These are phyloP conservation scores for Peniophora sp. DNA, from an alignment of 1,284 basidiomycete genomes.

Conservation along the genomic window DNA sequence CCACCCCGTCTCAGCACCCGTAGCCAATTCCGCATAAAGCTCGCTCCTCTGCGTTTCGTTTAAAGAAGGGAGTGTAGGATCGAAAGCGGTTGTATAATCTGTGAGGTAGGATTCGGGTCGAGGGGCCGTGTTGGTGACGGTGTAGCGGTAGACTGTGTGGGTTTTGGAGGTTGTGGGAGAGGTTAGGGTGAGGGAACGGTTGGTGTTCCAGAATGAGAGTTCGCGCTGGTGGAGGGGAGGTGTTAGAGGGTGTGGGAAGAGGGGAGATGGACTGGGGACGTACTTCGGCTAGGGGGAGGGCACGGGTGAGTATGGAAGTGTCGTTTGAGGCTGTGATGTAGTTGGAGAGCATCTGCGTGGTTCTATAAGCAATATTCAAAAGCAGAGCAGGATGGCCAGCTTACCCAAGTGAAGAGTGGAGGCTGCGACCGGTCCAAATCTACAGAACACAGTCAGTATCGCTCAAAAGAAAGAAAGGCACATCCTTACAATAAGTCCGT, in stretches of 20 bases:
- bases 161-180: constrained; percentile 67
- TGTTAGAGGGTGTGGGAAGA: neutral
- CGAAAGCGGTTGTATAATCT: constrained; percentile 76
- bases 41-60: constrained; percentile 53
- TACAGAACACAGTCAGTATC: no score
- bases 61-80: constrained; percentile 46
- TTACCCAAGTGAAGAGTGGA: constrained; percentile 74
- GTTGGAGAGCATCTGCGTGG: constrained; percentile 54
- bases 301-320: constrained; percentile 52
- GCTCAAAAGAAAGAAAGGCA: neutral
- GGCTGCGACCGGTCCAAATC: constrained; percentile 88
- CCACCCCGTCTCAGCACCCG: constrained; percentile 78
- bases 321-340: constrained; percentile 59
- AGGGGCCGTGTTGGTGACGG: constrained; percentile 78
- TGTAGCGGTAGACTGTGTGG: constrained; percentile 64
- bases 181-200: constrained; percentile 67
- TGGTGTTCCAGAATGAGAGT: constrained; percentile 73
- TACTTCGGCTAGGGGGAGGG: constrained; percentile 55
- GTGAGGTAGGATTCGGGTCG: constrained; percentile 78
- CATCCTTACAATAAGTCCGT: constrained; percentile 69
- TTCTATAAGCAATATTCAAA: constrained; percentile 1
- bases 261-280: constrained; percentile 6
- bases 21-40: constrained; percentile 86
- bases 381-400: constrained; percentile 11
- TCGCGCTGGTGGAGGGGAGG: constrained; percentile 46